These are phyloP conservation scores for Plantago elongata DNA, from an alignment of 257 asterid species.

Conservation along the genomic window DNA sequence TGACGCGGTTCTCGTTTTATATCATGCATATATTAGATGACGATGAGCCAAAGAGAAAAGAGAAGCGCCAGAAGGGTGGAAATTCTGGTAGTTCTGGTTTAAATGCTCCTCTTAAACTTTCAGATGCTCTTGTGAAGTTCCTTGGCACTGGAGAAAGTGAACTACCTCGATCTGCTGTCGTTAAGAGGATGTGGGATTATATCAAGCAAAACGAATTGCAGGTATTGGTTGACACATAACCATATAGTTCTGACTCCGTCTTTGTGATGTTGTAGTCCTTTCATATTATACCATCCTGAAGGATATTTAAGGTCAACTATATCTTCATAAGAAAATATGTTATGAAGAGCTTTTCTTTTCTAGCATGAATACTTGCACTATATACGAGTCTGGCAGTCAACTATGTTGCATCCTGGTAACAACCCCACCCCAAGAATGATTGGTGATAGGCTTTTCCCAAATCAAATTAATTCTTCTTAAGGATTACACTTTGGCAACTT, in stretches of 20 bases:
- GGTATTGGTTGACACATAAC: conserved; percentile 40
- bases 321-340: neutral
- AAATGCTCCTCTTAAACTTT: conserved; percentile 77
- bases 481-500: too few species aligned
- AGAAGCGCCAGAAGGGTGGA: conserved; percentile 61
- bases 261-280: neutral
- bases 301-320: too few species aligned
- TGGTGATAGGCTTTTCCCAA: too few species aligned
- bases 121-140: conserved; percentile 73
- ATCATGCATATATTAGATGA: conserved; percentile 34
- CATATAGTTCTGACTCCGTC: neutral
- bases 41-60: conserved; percentile 62
- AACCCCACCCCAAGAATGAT: too few species aligned
- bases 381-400: too few species aligned
- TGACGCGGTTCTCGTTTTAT: neutral
- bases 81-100: conserved; percentile 60
- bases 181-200: conserved; percentile 88
- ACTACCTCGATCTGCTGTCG: conserved; percentile 65
- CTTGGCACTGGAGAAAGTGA: conserved; percentile 84
- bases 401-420: too few species aligned
- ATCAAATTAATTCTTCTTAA: too few species aligned
- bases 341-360: too few species aligned
- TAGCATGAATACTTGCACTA: too few species aligned
- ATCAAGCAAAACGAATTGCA: conserved; percentile 78
- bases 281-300: neutral